A percentile compares a stretch with the other conserved stretches of the same genome.
phyloP scores from a whole-genome alignment of 192 early-diverging fungal genomes.

The Tieghemiomyces parasiticus region DNA sequence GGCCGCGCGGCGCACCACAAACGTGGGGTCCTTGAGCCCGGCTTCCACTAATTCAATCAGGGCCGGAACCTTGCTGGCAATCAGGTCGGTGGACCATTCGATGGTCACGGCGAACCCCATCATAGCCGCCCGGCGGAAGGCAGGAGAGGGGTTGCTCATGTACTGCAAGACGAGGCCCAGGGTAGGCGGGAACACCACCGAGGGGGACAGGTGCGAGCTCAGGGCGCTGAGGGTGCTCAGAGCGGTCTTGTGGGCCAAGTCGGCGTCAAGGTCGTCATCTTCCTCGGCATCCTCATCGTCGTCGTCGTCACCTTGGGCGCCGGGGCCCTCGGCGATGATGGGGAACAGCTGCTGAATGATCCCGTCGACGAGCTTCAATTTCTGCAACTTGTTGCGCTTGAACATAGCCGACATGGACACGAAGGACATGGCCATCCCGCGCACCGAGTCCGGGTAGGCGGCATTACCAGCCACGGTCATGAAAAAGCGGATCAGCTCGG shows the following conservation, averaged over 20 bases:
- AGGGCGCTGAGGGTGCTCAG: slow-evolving; percentile 61
- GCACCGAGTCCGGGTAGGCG: slow-evolving; percentile 47
- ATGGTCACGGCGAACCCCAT: slow-evolving; percentile 66
- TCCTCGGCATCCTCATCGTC: slow-evolving; percentile 36
- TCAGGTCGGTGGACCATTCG: slow-evolving; percentile 79
- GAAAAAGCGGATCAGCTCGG: slow-evolving; percentile 70
- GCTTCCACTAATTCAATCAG: slow-evolving; percentile 56
- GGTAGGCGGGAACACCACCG: slow-evolving; percentile 73
- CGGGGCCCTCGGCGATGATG: slow-evolving; percentile 65
- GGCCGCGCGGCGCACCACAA: slow-evolving; percentile 63
- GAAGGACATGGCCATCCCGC: slow-evolving; percentile 73
- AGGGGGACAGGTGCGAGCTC: slow-evolving; percentile 69
- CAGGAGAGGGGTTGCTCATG: slow-evolving; percentile 60
- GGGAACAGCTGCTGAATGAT: slow-evolving; percentile 70
- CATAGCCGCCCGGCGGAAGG: slow-evolving; percentile 74
- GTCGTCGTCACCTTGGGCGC: slow-evolving; percentile 31
- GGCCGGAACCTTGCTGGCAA: slow-evolving; percentile 58
- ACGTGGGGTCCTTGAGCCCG: slow-evolving; percentile 69
- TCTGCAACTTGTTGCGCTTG: slow-evolving; percentile 71
- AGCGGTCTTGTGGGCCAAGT: slow-evolving; percentile 55
- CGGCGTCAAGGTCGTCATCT: slow-evolving; percentile 61
- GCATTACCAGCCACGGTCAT: slow-evolving; percentile 51
- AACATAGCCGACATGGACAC: slow-evolving; percentile 39
- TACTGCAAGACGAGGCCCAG: slow-evolving; percentile 56
- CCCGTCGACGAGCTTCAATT: slow-evolving; percentile 63